phyloP scores from a whole-genome alignment of 2,329 filamentous ascomycete genomes.

The Exophiala aquamarina region DNA sequence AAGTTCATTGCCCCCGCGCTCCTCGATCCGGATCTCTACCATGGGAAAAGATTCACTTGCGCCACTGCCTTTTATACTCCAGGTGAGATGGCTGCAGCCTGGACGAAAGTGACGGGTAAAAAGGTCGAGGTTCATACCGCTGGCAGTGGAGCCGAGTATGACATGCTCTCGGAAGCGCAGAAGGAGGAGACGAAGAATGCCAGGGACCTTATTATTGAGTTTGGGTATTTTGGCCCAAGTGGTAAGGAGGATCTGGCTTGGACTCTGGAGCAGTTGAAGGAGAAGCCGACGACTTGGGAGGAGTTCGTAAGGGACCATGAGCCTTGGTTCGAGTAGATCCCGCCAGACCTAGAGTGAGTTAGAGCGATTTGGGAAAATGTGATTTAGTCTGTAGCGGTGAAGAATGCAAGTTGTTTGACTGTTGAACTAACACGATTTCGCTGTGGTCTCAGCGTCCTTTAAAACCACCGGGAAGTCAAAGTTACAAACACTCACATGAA shows the following conservation, averaged over 20 bases:
- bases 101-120: background rate
- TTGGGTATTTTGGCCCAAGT: background rate
- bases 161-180: no score
- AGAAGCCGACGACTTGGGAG: conserved; percentile 3
- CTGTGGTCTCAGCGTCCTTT: no score
- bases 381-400: no score
- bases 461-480: no score
- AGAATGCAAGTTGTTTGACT: no score
- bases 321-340: conserved; percentile 1
- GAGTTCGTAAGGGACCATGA: conserved; percentile 1
- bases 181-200: background rate
- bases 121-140: background rate
- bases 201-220: background rate
- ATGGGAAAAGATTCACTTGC: background rate
- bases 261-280: background rate
- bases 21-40: background rate
- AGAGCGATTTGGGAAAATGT: no score
- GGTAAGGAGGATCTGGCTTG: background rate
- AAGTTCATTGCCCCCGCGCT: conserved; percentile 1
- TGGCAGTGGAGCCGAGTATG: background rate
- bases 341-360: no score
- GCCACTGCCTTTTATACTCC: background rate
- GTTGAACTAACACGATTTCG: no score
- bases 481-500: no score
- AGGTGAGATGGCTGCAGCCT: background rate